Evolutionary conservation across 169 alveolate species (phyloP).

Genomic region (Plasmodium adleri): DNA sequence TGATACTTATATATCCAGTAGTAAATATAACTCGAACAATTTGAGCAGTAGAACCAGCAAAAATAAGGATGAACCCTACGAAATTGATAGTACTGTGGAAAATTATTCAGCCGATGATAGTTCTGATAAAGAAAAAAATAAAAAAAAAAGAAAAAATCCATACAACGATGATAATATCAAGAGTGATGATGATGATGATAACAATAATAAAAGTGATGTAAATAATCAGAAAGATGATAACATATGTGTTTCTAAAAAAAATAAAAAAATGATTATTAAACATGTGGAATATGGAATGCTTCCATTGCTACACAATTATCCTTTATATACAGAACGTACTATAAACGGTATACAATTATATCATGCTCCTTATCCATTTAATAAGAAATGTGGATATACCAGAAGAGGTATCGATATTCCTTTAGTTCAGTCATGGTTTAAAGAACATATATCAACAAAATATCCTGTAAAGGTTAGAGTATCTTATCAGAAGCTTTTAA

Average conservation of each 20-base stretch:
- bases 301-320: conserved; percentile 79
- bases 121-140: not conserved
- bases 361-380: conserved; percentile 99
- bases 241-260: not conserved
- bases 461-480: conserved; percentile 99
- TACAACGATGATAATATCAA: conserved; percentile 5
- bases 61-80: conserved; percentile 12
- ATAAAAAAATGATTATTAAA: conserved; percentile 13
- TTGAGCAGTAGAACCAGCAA: not conserved
- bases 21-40: conserved; percentile 22
- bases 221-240: not conserved
- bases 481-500: conserved; percentile 97
- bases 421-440: conserved; percentile 98
- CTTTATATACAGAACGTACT: conserved; percentile 81
- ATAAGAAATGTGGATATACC: conserved; percentile 96
- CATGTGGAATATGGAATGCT: conserved; percentile 66
- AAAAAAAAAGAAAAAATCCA: conserved; percentile 25
- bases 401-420: conserved; percentile 98
- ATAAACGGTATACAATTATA: conserved; percentile 84
- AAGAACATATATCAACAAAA: conserved; percentile 97
- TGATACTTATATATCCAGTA: conserved; percentile 32
- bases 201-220: not conserved
- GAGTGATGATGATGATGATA: not conserved
- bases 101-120: conserved; percentile 29
- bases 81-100: conserved; percentile 41